phyloP scores from a whole-genome alignment of 2,329 filamentous ascomycete species.

The Colletotrichum sp. region DNA sequence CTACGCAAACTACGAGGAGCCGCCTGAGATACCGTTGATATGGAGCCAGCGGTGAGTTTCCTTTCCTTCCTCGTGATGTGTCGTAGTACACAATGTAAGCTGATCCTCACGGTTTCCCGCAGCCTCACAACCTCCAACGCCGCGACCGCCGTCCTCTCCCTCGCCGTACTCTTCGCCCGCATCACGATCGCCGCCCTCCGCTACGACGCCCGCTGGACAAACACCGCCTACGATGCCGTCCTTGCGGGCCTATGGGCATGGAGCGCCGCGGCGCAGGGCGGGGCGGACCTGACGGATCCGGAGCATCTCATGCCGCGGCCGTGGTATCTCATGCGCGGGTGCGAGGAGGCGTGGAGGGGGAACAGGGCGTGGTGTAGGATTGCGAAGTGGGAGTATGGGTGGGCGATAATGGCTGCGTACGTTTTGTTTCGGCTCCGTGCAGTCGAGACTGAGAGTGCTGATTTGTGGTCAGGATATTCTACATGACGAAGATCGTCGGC shows the following conservation, averaged over 20 bases:
- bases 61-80: neutral
- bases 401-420: neutral
- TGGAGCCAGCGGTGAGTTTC: slow-evolving; percentile 30
- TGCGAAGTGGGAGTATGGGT: neutral
- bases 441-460: neutral
- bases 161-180: slow-evolving; percentile 30
- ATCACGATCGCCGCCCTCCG: slow-evolving; percentile 24
- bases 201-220: slow-evolving; percentile 22
- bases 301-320: slow-evolving; percentile 27
- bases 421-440: neutral
- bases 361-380: neutral
- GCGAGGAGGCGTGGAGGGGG: neutral
- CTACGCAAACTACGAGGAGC: slow-evolving; percentile 34
- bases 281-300: slow-evolving; percentile 28
- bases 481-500: neutral
- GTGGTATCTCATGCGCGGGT: slow-evolving; percentile 30
- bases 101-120: neutral
- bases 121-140: slow-evolving; percentile 33
- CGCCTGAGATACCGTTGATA: slow-evolving; percentile 29
- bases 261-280: slow-evolving; percentile 24
- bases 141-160: slow-evolving; percentile 32
- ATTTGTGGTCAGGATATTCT: neutral
- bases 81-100: neutral
- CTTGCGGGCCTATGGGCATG: slow-evolving; percentile 31
- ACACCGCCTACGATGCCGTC: slow-evolving; percentile 31